A percentile compares a stretch with the other conserved stretches of the same genome.
Evolutionary conservation across 176 grass and related monocot species (phyloP).

Genomic region (Carex parvula): DNA sequence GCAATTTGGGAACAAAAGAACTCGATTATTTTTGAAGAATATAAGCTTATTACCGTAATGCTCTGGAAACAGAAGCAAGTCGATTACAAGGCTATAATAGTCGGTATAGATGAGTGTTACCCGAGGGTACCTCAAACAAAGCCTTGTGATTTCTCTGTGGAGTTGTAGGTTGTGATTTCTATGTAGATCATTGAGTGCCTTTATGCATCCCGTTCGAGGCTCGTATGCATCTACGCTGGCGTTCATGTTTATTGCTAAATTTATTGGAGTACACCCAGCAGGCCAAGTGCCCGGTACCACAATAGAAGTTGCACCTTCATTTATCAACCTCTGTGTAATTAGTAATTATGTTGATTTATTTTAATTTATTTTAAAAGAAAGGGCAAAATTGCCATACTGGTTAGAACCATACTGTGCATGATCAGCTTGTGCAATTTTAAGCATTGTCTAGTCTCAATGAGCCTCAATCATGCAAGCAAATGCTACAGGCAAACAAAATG

Average conservation of each 20-base stretch:
- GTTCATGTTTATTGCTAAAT: slow-evolving; percentile 22
- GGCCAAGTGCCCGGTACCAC: slow-evolving; percentile 23
- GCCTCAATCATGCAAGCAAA: neutral
- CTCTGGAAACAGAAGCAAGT: slow-evolving; percentile 3
- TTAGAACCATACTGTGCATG: neutral
- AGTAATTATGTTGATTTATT: neutral
- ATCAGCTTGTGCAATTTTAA: neutral
- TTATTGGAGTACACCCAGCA: slow-evolving; percentile 1
- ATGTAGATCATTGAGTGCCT: slow-evolving; percentile 8
- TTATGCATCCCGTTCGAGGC: slow-evolving; percentile 16
- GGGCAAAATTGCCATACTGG: neutral
- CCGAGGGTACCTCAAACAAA: slow-evolving; percentile 1
- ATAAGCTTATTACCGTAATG: slow-evolving; percentile 16
- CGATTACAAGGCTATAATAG: slow-evolving; percentile 13
- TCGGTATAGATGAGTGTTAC: slow-evolving; percentile 16
- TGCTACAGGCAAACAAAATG: neutral
- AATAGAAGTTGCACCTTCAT: slow-evolving; percentile 26
- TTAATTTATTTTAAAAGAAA: neutral
- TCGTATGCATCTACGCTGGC: neutral
- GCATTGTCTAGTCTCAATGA: neutral
- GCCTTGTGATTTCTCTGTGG: neutral
- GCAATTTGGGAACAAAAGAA: neutral
- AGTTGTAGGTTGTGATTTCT: slow-evolving; percentile 10
- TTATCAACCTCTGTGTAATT: slow-evolving; percentile 23
- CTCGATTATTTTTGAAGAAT: neutral